Evolutionary conservation across 768 basidiomycete genomes (phyloP).

Genomic region (Boletus sp.): DNA sequence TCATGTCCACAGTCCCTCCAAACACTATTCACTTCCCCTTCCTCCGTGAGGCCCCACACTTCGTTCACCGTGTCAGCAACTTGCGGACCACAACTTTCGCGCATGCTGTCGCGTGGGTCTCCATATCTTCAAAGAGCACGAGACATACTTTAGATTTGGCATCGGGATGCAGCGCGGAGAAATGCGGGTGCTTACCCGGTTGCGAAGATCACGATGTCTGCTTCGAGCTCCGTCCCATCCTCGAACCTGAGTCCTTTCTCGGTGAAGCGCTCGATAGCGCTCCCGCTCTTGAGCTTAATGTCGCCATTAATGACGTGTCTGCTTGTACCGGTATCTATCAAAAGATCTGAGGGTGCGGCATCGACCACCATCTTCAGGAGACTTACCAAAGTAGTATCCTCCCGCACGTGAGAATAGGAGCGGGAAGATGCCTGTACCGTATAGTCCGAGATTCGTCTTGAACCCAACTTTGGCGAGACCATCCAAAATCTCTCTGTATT

Average conservation of each 20-base stretch:
- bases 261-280: constrained; percentile 31
- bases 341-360: not conserved
- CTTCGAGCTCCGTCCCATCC: constrained; percentile 31
- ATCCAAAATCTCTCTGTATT: constrained; percentile 34
- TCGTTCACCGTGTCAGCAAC: constrained; percentile 44
- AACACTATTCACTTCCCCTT: constrained; percentile 55
- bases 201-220: constrained; percentile 34
- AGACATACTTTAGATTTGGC: not conserved
- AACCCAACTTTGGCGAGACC: constrained; percentile 40
- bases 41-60: constrained; percentile 61
- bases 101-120: constrained; percentile 40
- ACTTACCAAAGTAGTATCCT: constrained; percentile 42
- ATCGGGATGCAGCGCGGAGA: not conserved
- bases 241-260: constrained; percentile 29
- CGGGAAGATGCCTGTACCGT: constrained; percentile 34
- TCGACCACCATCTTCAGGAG: too few relatives aligned
- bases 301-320: constrained; percentile 44
- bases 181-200: constrained; percentile 21
- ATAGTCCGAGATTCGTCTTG: constrained; percentile 34
- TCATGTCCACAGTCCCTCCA: constrained; percentile 36
- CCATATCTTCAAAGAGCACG: constrained; percentile 39
- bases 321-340: constrained; percentile 39
- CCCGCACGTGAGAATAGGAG: constrained; percentile 31
- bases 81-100: constrained; percentile 45
- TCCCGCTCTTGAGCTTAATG: constrained; percentile 51